Base-by-base conservation (phyloP, 108 stramenopile species). In the Parmales sp. region DNA sequence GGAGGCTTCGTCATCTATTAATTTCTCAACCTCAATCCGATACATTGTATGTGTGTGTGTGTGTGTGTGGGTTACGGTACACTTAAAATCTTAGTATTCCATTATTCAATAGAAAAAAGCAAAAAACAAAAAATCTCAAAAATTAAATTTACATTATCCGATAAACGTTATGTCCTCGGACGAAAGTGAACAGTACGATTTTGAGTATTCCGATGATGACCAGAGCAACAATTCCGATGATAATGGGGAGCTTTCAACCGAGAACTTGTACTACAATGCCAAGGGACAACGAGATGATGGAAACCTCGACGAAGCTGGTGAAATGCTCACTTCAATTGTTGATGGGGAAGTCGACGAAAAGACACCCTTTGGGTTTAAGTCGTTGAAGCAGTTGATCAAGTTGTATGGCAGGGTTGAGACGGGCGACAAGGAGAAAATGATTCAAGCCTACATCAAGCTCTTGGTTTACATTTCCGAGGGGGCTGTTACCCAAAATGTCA, bases 221-320 rank as follows among this genome's bases (percentile, higher is more conserved):
- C 89, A 92, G 51, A 86, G 80, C 64, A 80, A 87, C 45, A 76
- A 73, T 20, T 79, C 89, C 45, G 84, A 88, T 68, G 71, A 67
- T 48, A 90, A 90, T 39, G 80, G 84, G 2, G 88, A 86, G 19
- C 74, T 94, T 23, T 80, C 78, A 26, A 66, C 83, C 20, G 94
- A 95, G 69, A 95, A 93, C 78, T 69, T 75, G 20, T 95, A 95
- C 74, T 95, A 93, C 83, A 90, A 92, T 51, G 88, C 83, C 77
- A 95, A 92, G 77, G 85, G 80, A 0, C 66, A 88, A 20, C 73
- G 87, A 13, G 89, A 88, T 26, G 73, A 76, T 0, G 75, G 81
- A 8, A 78, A 85, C 36, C 68, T 72, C 18, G 67, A 65, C 31
- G 88, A 84, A 60, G 91, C 89, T 0, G 68, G 51, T 1, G 78